Conservation (phyloP, 192 early-diverging fungal species). For the Neocallimastix lanati region DNA sequence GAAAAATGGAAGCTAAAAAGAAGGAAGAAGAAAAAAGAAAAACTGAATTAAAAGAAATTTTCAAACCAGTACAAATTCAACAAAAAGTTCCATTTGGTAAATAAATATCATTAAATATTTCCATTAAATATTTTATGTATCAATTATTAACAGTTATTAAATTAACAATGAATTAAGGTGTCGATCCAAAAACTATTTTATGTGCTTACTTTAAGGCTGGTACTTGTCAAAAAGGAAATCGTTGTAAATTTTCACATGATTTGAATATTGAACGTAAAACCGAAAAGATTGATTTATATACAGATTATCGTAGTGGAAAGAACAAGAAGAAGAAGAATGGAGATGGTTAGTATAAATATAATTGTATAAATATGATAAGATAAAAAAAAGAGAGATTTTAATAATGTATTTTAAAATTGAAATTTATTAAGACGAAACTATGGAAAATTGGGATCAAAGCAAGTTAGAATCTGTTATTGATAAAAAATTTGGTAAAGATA, state of each 20-base stretch:
- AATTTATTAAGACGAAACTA: conserved; percentile 50
- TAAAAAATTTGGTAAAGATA: conserved; percentile 52
- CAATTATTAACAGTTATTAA: no score
- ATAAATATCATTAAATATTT: no score
- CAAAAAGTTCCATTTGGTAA: conserved; percentile 93
- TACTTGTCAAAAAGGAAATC: conserved; percentile 68
- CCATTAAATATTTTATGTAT: no score
- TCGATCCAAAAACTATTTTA: conserved; percentile 86
- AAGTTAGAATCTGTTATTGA: conserved; percentile 77
- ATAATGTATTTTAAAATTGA: conserved; percentile 5
- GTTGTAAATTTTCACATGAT: conserved; percentile 98
- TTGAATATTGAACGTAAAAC: conserved; percentile 70
- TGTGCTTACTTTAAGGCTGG: conserved; percentile 88
- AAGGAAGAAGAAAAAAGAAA: conserved; percentile 67
- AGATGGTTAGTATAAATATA: no score
- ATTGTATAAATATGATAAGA: neutral
- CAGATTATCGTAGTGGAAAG: conserved; percentile 42
- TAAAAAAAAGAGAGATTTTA: conserved; percentile 11
- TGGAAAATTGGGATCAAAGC: conserved; percentile 90
- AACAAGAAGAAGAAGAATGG: conserved; percentile 18
- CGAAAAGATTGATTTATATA: conserved; percentile 85
- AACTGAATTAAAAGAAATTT: conserved; percentile 73
- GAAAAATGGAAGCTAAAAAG: conserved; percentile 42
- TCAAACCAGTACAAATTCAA: conserved; percentile 62
- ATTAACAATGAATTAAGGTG: conserved; percentile 36